phyloP scores from a whole-genome alignment of 768 basidiomycete species.

The Podaxis sp. region DNA sequence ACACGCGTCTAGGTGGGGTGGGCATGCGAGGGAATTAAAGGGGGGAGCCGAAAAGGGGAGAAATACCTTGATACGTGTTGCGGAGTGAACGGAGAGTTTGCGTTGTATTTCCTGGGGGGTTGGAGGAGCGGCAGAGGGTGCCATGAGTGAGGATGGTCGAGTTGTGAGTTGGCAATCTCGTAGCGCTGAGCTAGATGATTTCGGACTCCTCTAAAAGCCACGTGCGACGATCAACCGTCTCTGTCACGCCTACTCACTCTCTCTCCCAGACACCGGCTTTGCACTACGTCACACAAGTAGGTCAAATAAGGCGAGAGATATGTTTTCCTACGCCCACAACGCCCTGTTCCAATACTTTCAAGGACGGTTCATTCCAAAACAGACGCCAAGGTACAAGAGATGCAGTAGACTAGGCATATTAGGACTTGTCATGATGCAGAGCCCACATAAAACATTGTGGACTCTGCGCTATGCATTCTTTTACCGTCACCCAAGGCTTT shows the following conservation, averaged over 20 bases:
- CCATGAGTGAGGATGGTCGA: conserved; percentile 24
- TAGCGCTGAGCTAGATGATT: neutral
- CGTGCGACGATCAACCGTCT: neutral
- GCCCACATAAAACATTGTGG: no score
- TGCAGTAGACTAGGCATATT: no score
- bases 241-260: neutral
- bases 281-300: neutral
- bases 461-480: no score
- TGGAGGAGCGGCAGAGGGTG: conserved; percentile 58
- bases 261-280: neutral
- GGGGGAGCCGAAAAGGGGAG: neutral
- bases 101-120: conserved; percentile 84
- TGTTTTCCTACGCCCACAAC: no score
- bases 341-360: no score
- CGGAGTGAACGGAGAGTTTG: conserved; percentile 78
- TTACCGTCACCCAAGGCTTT: no score
- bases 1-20: neutral
- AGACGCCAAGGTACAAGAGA: no score
- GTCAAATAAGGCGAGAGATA: no score
- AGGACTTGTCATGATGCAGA: no score
- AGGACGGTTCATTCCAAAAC: no score
- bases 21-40: neutral
- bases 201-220: neutral
- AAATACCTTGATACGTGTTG: conserved; percentile 48
- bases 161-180: neutral